Evolutionary conservation across 495 filamentous ascomycete genomes (phyloP).

Genomic region (Elasticomyces elasticus): DNA sequence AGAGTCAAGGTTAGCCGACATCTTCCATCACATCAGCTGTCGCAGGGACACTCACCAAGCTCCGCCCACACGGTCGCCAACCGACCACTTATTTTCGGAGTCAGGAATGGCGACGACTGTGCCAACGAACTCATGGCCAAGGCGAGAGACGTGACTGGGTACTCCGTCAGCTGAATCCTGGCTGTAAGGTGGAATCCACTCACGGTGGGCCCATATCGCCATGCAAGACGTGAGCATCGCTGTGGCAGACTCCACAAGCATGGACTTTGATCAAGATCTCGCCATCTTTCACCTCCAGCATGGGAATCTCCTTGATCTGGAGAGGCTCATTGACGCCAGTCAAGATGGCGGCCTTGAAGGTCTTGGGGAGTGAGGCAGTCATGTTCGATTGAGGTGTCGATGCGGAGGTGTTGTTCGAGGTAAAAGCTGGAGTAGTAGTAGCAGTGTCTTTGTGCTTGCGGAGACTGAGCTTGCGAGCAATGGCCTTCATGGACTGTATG

Average conservation of each 20-base stretch:
- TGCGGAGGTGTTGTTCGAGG: too few relatives aligned
- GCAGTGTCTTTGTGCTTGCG: too few relatives aligned
- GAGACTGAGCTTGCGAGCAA: too few relatives aligned
- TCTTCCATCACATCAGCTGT: too few relatives aligned
- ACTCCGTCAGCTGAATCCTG: background rate
- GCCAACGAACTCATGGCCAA: conserved; percentile 36
- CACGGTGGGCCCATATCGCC: conserved; percentile 27
- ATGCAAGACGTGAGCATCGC: conserved; percentile 26
- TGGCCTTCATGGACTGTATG: too few relatives aligned
- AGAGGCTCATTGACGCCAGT: conserved; percentile 25
- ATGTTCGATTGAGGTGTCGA: background rate
- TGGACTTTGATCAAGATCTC: conserved; percentile 36
- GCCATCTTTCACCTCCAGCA: conserved; percentile 27
- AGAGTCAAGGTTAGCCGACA: too few relatives aligned
- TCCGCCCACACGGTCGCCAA: conserved; percentile 34
- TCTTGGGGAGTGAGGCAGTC: conserved; percentile 27
- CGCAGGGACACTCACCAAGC: too few relatives aligned
- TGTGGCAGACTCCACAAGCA: conserved; percentile 36
- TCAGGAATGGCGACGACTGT: conserved; percentile 27
- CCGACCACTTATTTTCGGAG: conserved; percentile 34
- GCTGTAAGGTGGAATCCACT: background rate
- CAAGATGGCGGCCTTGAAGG: conserved; percentile 33
- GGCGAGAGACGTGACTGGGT: conserved; percentile 14
- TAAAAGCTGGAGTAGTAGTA: too few relatives aligned
- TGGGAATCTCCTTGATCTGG: conserved; percentile 30